These are phyloP conservation scores for Neocucurbitaria cava DNA, from an alignment of 2,329 filamentous ascomycete genomes.

Conservation along the genomic window DNA sequence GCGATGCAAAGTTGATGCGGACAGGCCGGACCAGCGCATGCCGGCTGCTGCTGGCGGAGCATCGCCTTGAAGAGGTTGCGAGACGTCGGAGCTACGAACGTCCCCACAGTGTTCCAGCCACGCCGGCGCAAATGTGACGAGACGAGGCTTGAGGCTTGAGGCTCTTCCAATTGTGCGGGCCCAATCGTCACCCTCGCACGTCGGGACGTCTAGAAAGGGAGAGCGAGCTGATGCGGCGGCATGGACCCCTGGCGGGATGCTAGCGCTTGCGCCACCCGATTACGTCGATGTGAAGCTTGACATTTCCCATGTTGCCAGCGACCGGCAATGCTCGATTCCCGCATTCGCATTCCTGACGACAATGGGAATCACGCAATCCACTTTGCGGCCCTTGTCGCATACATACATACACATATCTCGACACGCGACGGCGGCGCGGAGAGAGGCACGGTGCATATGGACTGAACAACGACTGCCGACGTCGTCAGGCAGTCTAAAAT, in stretches of 20 bases:
- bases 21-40: not conserved
- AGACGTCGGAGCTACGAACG: not conserved
- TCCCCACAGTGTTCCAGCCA: not conserved
- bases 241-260: constrained; percentile 10
- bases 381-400: not conserved
- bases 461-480: not conserved
- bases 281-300: constrained; percentile 23
- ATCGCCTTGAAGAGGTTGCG: constrained; percentile 4
- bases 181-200: not conserved
- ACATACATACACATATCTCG: too few species aligned
- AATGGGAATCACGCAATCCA: constrained; percentile 21
- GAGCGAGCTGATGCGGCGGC: not conserved
- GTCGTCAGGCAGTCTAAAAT: constrained; percentile 7
- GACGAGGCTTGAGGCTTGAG: not conserved
- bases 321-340: constrained; percentile 15
- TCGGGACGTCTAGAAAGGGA: not conserved
- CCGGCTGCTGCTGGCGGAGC: not conserved
- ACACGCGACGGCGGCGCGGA: not conserved
- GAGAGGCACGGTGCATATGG: not conserved
- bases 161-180: not conserved
- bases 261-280: constrained; percentile 18
- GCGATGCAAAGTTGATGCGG: not conserved
- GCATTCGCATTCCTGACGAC: constrained; percentile 15
- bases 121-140: not conserved
- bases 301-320: constrained; percentile 19